A percentile compares a stretch with the other conserved stretches of the same genome.
Evolutionary conservation across 768 basidiomycete species (phyloP).

Genomic region (Thelephora aurantiotincta): DNA sequence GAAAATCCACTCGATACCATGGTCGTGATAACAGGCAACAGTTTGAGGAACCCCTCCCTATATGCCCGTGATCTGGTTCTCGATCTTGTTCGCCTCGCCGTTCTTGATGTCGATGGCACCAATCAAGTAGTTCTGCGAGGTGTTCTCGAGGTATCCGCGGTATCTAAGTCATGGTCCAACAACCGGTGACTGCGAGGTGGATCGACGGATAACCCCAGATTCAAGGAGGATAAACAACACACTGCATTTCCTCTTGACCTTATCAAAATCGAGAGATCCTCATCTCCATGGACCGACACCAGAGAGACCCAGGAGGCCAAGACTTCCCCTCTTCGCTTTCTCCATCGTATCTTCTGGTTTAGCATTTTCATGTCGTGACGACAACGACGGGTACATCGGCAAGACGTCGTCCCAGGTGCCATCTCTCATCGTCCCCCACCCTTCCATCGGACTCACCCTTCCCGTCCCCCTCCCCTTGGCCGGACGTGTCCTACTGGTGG

Average conservation of each 20-base stretch:
- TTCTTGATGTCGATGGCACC: slow-evolving; percentile 96
- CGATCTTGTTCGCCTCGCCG: slow-evolving; percentile 90
- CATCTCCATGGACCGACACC: too few relatives aligned
- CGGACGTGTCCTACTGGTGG: too few relatives aligned
- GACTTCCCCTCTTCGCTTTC: too few relatives aligned
- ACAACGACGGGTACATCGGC: too few relatives aligned
- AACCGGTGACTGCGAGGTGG: slow-evolving; percentile 49
- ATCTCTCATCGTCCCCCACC: too few relatives aligned
- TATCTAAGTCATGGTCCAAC: slow-evolving; percentile 99
- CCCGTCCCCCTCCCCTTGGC: too few relatives aligned
- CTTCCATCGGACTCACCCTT: too few relatives aligned
- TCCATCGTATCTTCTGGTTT: too few relatives aligned
- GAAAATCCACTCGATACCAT: slow-evolving; percentile 92
- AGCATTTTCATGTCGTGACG: too few relatives aligned
- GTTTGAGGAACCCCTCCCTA: slow-evolving; percentile 77
- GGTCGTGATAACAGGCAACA: slow-evolving; percentile 78
- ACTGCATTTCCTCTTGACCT: slow-evolving; percentile 99
- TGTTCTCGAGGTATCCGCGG: slow-evolving; percentile 97
- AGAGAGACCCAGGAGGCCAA: too few relatives aligned
- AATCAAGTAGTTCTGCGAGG: slow-evolving; percentile 96
- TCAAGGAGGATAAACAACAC: slow-evolving; percentile 18
- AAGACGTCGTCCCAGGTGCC: too few relatives aligned
- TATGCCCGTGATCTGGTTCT: slow-evolving; percentile 81
- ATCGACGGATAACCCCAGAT: slow-evolving; percentile 2
- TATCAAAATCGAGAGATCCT: slow-evolving; percentile 89